phyloP scores from a whole-genome alignment of 108 stramenopile genomes.

The Mediolabrus comicus region DNA sequence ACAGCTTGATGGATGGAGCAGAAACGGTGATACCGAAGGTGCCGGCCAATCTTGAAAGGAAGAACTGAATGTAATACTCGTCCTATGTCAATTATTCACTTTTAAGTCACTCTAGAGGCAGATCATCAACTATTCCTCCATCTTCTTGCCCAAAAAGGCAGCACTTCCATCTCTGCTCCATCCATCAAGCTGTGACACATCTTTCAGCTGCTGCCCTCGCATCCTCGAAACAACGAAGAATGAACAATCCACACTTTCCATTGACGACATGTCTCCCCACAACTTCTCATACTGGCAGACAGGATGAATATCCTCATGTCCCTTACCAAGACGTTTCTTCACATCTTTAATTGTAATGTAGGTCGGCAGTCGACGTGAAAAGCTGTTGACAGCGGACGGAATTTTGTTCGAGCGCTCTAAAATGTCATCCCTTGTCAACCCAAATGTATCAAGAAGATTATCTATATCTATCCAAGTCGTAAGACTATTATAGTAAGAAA shows the following conservation, averaged over 20 bases:
- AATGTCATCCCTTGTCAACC: conserved; percentile 37
- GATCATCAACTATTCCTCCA: too few relatives aligned
- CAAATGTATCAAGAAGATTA: conserved; percentile 42
- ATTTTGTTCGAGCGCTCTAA: conserved; percentile 33
- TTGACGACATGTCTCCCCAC: conserved; percentile 57
- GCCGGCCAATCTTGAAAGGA: too few relatives aligned
- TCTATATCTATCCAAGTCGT: conserved; percentile 68
- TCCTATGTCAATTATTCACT: too few relatives aligned
- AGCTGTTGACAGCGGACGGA: conserved; percentile 37
- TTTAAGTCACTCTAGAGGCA: too few relatives aligned
- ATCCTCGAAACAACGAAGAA: conserved; percentile 54
- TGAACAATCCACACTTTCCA: conserved; percentile 52
- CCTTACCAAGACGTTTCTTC: conserved; percentile 62
- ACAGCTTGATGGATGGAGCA: conserved; percentile 62
- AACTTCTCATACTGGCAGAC: conserved; percentile 65
- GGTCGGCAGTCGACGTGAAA: conserved; percentile 51
- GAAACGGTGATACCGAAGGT: too few relatives aligned
- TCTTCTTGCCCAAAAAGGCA: conserved; percentile 27
- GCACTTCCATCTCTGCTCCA: conserved; percentile 67
- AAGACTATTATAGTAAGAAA: conserved; percentile 59
- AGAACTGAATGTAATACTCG: too few relatives aligned
- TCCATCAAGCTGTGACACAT: conserved; percentile 56
- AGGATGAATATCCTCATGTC: conserved; percentile 62
- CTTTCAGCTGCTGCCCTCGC: conserved; percentile 60
- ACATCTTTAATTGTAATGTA: conserved; percentile 66